A percentile compares a stretch with the other conserved stretches of the same genome.
phyloP scores from a whole-genome alignment of 2,329 filamentous ascomycete genomes.

The Zymoseptoria ardabiliae region DNA sequence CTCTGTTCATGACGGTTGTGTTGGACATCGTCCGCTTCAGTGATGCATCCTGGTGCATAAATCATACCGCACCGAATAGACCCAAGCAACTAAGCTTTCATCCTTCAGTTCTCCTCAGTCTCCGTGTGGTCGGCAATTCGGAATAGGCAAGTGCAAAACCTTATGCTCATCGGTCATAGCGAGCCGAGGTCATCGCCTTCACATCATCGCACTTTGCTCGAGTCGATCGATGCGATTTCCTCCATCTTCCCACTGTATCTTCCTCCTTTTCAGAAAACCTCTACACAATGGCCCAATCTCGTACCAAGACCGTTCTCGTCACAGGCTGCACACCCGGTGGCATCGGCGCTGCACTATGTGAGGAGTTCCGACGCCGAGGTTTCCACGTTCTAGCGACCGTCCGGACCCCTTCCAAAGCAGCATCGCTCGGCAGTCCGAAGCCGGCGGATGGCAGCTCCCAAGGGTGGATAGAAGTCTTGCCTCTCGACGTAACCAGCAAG shows the following conservation, averaged over 20 bases:
- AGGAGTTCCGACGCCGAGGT: conserved; percentile 33
- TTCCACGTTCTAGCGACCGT: conserved; percentile 37
- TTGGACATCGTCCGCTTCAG: too few relatives aligned
- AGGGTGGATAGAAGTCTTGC: conserved; percentile 11
- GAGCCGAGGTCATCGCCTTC: neutral
- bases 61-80: too few relatives aligned
- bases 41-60: too few relatives aligned
- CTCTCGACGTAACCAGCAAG: conserved; percentile 28
- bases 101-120: neutral
- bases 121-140: neutral
- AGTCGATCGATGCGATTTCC: too few relatives aligned
- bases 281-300: neutral
- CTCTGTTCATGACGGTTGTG: too few relatives aligned
- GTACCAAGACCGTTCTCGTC: conserved; percentile 14
- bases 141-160: neutral
- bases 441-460: neutral
- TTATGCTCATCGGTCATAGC: neutral
- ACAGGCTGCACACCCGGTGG: conserved; percentile 33
- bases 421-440: conserved; percentile 5
- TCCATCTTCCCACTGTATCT: neutral
- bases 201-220: neutral
- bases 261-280: neutral
- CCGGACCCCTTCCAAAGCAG: conserved; percentile 31
- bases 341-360: conserved; percentile 35
- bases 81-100: neutral